Evolutionary conservation across 257 asterid genomes (phyloP).

Genomic region (Leptodermis oblonga): DNA sequence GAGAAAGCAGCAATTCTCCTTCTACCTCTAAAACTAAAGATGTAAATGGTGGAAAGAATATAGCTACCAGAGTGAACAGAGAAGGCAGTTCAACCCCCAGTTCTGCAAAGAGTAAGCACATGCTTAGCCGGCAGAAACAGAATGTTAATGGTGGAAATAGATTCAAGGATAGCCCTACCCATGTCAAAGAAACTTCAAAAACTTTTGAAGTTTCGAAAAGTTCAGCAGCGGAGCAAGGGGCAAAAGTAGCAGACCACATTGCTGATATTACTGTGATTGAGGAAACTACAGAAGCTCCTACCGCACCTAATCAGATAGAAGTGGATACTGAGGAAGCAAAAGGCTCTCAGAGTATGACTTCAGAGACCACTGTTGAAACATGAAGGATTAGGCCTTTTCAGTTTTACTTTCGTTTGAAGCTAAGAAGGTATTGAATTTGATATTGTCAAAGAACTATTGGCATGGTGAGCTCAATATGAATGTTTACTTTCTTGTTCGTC

Average conservation of each 20-base stretch:
- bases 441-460: constrained; percentile 11
- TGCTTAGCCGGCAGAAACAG: constrained; percentile 25
- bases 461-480: constrained; percentile 13
- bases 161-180: constrained; percentile 26
- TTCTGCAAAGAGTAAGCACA: constrained; percentile 41
- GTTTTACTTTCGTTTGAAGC: constrained; percentile 23
- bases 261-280: constrained; percentile 21
- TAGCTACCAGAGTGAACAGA: constrained; percentile 30
- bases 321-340: constrained; percentile 13
- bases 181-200: constrained; percentile 35
- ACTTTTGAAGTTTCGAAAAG: constrained; percentile 15
- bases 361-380: constrained; percentile 31
- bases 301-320: not conserved
- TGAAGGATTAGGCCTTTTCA: constrained; percentile 26
- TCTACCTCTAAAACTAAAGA: constrained; percentile 45
- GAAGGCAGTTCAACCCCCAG: constrained; percentile 38
- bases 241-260: constrained; percentile 5
- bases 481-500: constrained; percentile 23
- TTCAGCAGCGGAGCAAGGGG: constrained; percentile 8
- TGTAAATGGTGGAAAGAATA: constrained; percentile 29
- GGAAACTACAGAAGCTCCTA: constrained; percentile 20
- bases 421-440: constrained; percentile 3
- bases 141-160: constrained; percentile 34
- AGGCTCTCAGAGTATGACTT: constrained; percentile 21
- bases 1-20: constrained; percentile 37